Evolutionary conservation across 345 rosid genomes (phyloP).

Genomic region (Bruguiera gymnorhiza): DNA sequence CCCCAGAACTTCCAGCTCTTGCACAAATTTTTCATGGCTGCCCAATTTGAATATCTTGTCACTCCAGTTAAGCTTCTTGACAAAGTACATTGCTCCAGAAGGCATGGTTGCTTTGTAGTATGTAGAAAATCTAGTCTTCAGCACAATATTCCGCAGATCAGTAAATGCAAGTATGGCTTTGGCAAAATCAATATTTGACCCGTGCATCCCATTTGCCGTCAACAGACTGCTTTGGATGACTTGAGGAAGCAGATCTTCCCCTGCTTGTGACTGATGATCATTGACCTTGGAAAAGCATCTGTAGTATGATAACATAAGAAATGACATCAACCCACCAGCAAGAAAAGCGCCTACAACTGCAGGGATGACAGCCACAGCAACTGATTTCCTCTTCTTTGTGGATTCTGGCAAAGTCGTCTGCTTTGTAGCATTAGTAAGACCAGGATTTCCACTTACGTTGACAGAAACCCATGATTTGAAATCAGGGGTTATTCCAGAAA

Average conservation of each 20-base stretch:
- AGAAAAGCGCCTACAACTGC: conserved; percentile 38
- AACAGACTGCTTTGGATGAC: conserved; percentile 52
- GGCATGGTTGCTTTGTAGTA: conserved; percentile 76
- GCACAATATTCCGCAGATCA: conserved; percentile 41
- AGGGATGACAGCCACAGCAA: conserved; percentile 30
- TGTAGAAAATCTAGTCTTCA: conserved; percentile 63
- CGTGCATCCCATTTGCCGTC: conserved; percentile 59
- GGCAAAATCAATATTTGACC: conserved; percentile 57
- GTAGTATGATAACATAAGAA: conserved; percentile 30
- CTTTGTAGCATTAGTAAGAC: conserved; percentile 10
- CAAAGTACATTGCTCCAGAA: conserved; percentile 60
- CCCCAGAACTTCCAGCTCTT: conserved; percentile 63
- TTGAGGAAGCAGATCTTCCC: conserved; percentile 44
- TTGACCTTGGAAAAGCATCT: conserved; percentile 43
- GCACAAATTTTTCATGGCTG: conserved; percentile 54
- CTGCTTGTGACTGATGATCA: conserved; percentile 35
- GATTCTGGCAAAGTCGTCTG: background rate
- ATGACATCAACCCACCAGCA: conserved; percentile 25
- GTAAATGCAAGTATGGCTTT: conserved; percentile 63
- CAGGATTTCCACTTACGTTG: conserved; percentile 37
- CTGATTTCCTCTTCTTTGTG: conserved; percentile 25
- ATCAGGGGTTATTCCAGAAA: conserved; percentile 43
- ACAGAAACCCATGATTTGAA: conserved; percentile 29
- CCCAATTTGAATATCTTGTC: conserved; percentile 74
- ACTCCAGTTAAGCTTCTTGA: conserved; percentile 74